Evolutionary conservation across 306 rosid species (phyloP), one percentile per base, ranked within the genome.

Genomic region (Coriaria nepalensis): DNA sequence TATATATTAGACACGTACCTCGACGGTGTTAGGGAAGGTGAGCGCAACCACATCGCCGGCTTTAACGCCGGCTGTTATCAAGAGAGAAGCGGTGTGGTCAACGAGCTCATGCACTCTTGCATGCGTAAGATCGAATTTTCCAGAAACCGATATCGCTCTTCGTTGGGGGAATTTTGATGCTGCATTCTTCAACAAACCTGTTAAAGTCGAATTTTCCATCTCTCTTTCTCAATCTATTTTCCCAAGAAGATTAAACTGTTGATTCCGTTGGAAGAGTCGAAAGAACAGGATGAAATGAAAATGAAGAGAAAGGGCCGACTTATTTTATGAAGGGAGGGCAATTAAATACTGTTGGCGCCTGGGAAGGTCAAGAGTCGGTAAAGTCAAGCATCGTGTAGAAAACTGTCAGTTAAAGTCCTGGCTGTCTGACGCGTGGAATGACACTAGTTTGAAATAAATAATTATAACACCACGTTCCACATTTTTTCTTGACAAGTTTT

Each of bases 1-100:
- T 7, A 35, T 12, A 29, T 9, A 6, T 39, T 5, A 10, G 13
- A 43, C 33, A 55, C 49, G 40, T 33, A 81, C 95, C 90, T 81
- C 95, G 52, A 90, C 55, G 63, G 77, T 51, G 61, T 90, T 90
- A 12, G 84, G 82, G 66, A 84, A 90, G 50, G 93, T 77, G 51
- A 90, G 97, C 8, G 92, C 92, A 43, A 84, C 78, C 55, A 78
- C 87, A 38, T 90, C 92, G 56, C 73, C 75, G 33, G 75, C 67
- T 13, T 55, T 59, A 67, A 84, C 50, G 0, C 93, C 97, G 37
- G 75, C 53, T 33, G 78, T 59, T 60, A 77, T 9, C 6, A 90
- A 33, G 4, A 56, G 69, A 10, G 76, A 45, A 6, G 97, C 95
- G 38, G 97, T 76, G 33, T 60, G 47, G 4, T 84, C 95, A 13